Conservation (phyloP, 768 basidiomycete species). For the Lactarius evosmus region DNA sequence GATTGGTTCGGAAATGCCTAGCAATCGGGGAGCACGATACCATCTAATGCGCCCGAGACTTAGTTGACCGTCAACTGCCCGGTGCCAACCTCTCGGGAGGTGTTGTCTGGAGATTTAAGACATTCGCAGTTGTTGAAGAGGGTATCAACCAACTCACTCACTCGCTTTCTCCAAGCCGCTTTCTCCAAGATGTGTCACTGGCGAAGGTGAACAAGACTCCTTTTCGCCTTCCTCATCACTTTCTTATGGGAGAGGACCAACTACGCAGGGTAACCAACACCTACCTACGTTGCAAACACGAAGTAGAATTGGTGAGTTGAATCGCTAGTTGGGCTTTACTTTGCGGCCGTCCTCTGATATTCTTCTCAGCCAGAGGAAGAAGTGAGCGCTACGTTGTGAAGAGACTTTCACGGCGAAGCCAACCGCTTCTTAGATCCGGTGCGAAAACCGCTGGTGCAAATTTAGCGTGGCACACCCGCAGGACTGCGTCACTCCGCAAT, state of each 20-base stretch:
- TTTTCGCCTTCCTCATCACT: slow-evolving; percentile 16
- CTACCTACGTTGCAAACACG: slow-evolving; percentile 33
- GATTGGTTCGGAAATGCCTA: slow-evolving; percentile 12
- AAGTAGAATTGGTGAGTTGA: slow-evolving; percentile 22
- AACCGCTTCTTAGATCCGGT: slow-evolving; percentile 21
- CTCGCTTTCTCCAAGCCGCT: slow-evolving; percentile 17
- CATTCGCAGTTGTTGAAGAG: slow-evolving; percentile 6
- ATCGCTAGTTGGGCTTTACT: neutral
- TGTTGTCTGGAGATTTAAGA: slow-evolving; percentile 17
- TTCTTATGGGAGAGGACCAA: slow-evolving; percentile 28
- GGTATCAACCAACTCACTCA: slow-evolving; percentile 1
- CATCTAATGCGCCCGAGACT: slow-evolving; percentile 26
- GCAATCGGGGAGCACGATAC: slow-evolving; percentile 22
- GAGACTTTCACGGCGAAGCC: neutral
- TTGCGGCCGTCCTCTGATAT: slow-evolving; percentile 3
- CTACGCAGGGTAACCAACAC: slow-evolving; percentile 57
- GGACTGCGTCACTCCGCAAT: slow-evolving; percentile 25
- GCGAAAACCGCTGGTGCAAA: slow-evolving; percentile 25
- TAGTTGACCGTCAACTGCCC: slow-evolving; percentile 4
- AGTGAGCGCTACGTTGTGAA: slow-evolving; percentile 13
- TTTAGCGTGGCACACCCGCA: slow-evolving; percentile 20
- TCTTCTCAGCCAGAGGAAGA: slow-evolving; percentile 23
- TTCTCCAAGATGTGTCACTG: slow-evolving; percentile 58
- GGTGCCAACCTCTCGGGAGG: slow-evolving; percentile 21
- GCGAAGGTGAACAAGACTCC: slow-evolving; percentile 55